These are phyloP conservation scores for Butyriboletus appendiculatus DNA, from an alignment of 1,284 basidiomycete species.

Conservation along the genomic window DNA sequence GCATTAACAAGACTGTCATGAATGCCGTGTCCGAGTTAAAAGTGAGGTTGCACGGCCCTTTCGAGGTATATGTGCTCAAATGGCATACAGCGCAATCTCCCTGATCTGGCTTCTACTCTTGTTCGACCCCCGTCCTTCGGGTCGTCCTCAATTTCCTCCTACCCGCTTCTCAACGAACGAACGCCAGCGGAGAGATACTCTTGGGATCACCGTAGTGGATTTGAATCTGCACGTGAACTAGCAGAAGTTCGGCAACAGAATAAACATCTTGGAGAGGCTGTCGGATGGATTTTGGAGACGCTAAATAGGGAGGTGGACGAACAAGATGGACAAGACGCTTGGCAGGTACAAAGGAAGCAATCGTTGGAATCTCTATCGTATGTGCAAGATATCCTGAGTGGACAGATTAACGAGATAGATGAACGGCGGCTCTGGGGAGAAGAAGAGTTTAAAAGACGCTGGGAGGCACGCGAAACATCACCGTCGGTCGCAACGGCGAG, in stretches of 20 bases:
- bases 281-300: conserved; percentile 70
- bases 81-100: conserved; percentile 69
- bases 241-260: conserved; percentile 53
- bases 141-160: conserved; percentile 46
- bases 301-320: conserved; percentile 51
- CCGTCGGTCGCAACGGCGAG: conserved; percentile 4
- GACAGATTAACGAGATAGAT: conserved; percentile 54
- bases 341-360: conserved; percentile 53
- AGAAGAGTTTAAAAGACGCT: conserved; percentile 42
- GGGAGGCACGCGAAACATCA: conserved; percentile 23
- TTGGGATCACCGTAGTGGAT: conserved; percentile 64
- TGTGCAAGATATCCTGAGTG: conserved; percentile 69
- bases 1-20: conserved; percentile 79
- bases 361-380: conserved; percentile 74
- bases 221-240: conserved; percentile 68
- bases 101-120: conserved; percentile 74
- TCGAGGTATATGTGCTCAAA: conserved; percentile 5
- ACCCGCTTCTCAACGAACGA: conserved; percentile 66
- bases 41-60: conserved; percentile 40
- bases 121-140: conserved; percentile 50
- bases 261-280: conserved; percentile 61
- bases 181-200: conserved; percentile 55
- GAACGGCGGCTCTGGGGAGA: conserved; percentile 63
- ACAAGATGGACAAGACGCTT: conserved; percentile 38
- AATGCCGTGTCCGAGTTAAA: conserved; percentile 73